Evolutionary conservation across 2,329 filamentous ascomycete genomes (phyloP).

Genomic region (Diaporthe citrichinensis): DNA sequence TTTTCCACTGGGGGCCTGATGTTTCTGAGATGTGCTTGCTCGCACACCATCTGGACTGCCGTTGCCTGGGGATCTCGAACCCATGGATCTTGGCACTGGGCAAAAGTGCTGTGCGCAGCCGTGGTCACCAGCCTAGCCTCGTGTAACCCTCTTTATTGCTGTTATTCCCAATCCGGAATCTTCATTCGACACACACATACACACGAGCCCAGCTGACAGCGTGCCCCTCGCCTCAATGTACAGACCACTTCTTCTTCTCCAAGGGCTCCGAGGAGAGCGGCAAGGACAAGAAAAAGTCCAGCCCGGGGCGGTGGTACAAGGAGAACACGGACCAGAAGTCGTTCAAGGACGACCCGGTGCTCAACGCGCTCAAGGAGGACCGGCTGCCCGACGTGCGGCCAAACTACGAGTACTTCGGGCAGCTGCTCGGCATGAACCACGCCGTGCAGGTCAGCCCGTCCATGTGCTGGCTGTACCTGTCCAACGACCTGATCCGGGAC

Average conservation of each 20-base stretch:
- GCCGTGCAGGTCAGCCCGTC: conserved; percentile 69
- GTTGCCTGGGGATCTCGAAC: not conserved
- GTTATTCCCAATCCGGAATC: not conserved
- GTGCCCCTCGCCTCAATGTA: not conserved
- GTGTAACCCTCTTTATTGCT: not conserved
- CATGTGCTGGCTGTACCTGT: conserved; percentile 72
- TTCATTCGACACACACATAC: not conserved
- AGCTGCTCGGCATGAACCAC: conserved; percentile 67
- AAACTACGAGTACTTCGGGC: conserved; percentile 74
- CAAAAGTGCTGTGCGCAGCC: conserved; percentile 10
- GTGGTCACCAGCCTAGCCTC: not conserved
- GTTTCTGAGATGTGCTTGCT: not conserved
- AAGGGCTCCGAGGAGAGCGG: conserved; percentile 68
- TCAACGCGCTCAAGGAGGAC: conserved; percentile 71
- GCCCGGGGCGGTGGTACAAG: conserved; percentile 41
- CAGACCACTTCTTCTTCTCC: conserved; percentile 73
- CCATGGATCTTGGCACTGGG: not conserved
- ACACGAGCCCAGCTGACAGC: conserved; percentile 42
- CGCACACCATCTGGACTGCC: not conserved
- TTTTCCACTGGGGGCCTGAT: not conserved
- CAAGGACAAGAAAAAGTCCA: conserved; percentile 52
- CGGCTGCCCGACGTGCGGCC: conserved; percentile 70
- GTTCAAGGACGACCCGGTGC: conserved; percentile 76
- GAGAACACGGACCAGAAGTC: conserved; percentile 61
- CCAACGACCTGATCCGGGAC: conserved; percentile 63